A percentile compares a stretch with the other conserved stretches of the same genome.
Evolutionary conservation across 2,329 filamentous ascomycete genomes (phyloP).

Genomic region (Colletotrichum tropicale): DNA sequence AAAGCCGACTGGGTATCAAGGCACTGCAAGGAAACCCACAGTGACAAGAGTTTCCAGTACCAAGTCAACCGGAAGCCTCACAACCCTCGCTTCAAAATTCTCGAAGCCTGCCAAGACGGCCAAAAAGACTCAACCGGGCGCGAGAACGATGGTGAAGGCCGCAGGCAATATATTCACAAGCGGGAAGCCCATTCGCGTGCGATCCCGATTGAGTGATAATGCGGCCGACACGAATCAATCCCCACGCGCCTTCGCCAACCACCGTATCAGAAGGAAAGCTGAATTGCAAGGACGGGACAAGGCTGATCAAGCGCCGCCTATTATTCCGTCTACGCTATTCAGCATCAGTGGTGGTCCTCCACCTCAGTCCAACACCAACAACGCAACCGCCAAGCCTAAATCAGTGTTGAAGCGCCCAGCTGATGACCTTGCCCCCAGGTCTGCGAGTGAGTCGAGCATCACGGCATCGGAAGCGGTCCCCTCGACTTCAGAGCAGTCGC

Average conservation of each 20-base stretch:
- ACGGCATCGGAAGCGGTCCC: not conserved
- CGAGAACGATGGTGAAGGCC: slow-evolving; percentile 2
- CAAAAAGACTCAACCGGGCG: not conserved
- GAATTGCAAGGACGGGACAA: slow-evolving; percentile 47
- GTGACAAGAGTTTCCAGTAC: not conserved
- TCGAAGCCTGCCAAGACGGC: slow-evolving; percentile 28
- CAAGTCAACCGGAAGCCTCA: not conserved
- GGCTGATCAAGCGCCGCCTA: slow-evolving; percentile 41
- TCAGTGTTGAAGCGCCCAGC: not conserved
- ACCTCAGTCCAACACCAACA: not conserved
- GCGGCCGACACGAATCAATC: slow-evolving; percentile 45
- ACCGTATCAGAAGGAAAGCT: slow-evolving; percentile 41
- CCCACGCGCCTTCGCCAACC: slow-evolving; percentile 43
- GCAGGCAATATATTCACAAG: slow-evolving; percentile 49
- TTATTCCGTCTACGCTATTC: slow-evolving; percentile 29
- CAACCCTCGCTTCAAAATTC: slow-evolving; percentile 9
- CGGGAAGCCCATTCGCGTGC: slow-evolving; percentile 43
- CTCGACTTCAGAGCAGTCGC: not conserved
- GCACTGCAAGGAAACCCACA: slow-evolving; percentile 34
- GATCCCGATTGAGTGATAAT: slow-evolving; percentile 38
- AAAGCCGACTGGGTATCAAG: slow-evolving; percentile 32
- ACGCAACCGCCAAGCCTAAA: not conserved
- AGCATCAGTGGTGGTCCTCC: slow-evolving; percentile 28
- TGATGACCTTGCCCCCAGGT: not conserved
- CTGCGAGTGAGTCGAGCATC: slow-evolving; percentile 5